phyloP scores from a whole-genome alignment of 2,329 filamentous ascomycete species.

The Dactylella cylindrospora region DNA sequence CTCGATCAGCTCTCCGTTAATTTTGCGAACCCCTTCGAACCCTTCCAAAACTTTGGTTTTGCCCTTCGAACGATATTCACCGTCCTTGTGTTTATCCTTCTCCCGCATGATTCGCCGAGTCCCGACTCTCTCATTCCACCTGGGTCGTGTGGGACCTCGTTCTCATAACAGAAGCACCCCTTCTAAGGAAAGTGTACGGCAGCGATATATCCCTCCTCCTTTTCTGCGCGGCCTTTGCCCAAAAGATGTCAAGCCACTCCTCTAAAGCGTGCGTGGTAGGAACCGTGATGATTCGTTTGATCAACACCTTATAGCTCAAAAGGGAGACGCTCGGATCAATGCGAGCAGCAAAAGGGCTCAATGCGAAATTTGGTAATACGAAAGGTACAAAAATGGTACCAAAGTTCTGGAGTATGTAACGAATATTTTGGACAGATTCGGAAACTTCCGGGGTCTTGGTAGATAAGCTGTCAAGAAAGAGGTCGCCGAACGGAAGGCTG shows the following conservation, averaged over 20 bases:
- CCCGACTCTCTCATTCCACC: constrained; percentile 38
- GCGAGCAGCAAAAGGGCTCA: constrained; percentile 4
- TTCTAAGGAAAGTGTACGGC: not conserved
- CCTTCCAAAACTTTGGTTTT: constrained; percentile 39
- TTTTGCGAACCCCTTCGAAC: constrained; percentile 33
- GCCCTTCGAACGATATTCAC: constrained; percentile 41
- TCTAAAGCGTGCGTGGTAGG: too few relatives aligned
- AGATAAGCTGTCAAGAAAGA: constrained; percentile 4
- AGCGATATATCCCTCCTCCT: not conserved
- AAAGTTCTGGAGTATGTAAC: constrained; percentile 7
- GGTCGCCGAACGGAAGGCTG: constrained; percentile 28
- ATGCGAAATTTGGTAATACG: constrained; percentile 26
- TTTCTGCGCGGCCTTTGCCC: too few relatives aligned
- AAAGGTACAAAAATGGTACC: constrained; percentile 4
- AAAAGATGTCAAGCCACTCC: too few relatives aligned
- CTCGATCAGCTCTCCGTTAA: constrained; percentile 36
- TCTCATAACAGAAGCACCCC: constrained; percentile 13
- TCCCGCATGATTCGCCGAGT: constrained; percentile 37
- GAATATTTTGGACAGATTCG: constrained; percentile 31
- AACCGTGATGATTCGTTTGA: too few relatives aligned
- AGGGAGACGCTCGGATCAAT: constrained; percentile 1
- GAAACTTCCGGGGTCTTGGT: constrained; percentile 25
- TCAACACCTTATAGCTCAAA: constrained; percentile 2
- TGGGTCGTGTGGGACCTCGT: constrained; percentile 13
- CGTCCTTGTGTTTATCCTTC: constrained; percentile 43